Base-by-base conservation (phyloP, 1,139 yeast species). In the Debaryomycetaceae sp. region DNA sequence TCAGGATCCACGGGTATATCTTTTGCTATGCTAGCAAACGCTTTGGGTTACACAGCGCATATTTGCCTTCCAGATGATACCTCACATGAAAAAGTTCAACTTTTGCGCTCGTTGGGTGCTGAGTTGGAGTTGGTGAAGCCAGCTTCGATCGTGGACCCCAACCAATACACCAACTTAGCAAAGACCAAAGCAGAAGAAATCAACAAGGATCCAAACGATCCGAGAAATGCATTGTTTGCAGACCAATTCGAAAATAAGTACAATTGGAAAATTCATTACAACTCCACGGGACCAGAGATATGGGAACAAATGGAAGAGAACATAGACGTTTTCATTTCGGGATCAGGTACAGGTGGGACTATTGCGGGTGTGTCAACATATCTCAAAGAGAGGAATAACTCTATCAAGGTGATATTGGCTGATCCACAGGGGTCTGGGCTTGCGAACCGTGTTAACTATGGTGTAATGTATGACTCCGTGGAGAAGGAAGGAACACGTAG, bases 371-470 rank as follows among this genome's bases (percentile, higher is more conserved):
- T 90, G 2, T 78, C 95, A 0, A 75, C 74, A 48, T 90, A 70
- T 60, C 70, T 93, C 47, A 88, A 88, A 56, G 80, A 79, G 47
- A 60, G 67, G 42, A 52, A 67, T 17, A 63, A 72, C 1, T 40
- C 53, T 0, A 54, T 76, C 1, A 68, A 65, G 39, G 75, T 82
- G 1, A 72, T 87, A 1, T 69, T 93, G 35, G 96, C 97, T 0
- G 99, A 93, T 62, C 99, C 98, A 0, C 98, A 89, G 58, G 99
- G 99, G 0, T 83, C 95, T 9, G 99, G 99, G 0, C 76, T 93
- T 52, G 86, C 76, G 57, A 90, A 93, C 66, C 72, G 96, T 49
- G 80, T 93, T 45, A 88, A 88, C 56, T 83, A 70, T 57, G 97
- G 97, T 1, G 98, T 93, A 6, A 89, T 93, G 97, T 93, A 88